Base-by-base conservation (phyloP, 345 rosid species). In the Hirschfeldia incana region DNA sequence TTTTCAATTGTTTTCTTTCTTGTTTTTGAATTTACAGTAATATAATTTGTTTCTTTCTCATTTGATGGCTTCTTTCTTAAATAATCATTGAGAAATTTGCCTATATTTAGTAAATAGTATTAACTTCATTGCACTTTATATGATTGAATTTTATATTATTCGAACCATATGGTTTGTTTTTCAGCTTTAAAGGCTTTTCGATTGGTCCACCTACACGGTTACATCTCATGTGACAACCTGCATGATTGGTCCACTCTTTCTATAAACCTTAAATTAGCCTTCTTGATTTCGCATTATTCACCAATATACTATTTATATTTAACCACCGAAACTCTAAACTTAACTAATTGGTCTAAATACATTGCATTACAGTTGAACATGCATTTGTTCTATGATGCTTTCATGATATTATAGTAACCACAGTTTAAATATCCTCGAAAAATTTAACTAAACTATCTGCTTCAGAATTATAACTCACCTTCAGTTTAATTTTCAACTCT, bases 141-240 rank as follows among this genome's bases (percentile, higher is more conserved):
- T 75, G 76, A 75, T 70, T 80, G 72, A 28, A 8, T 61, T 44
- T 11, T 13, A 75, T 70, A 80, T 37, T 68, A 74, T 32, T 74
- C 42, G 62, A 75, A 70, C 17, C 70, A 74, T 69, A 69, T 69
- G 66, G 72, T 55, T 69, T 74, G 44, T 69, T 68, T 68, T 69
- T 63, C 39, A 57, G 55, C 57, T 32, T 65, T 63, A 65, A 66
- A 75, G 79, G 67, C 80, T 70, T 80, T 64, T 30, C 72, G 15
- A 75, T 75, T 75, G 83, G 83, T 80, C 80, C 73, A 80, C 80
- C 83, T 65, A 75, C 73, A 74, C 69, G 83, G 7, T 61, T 61
- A 74, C 83, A 75, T 58, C 64, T 55, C 83, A 80, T 80, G 83
- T 80, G 83, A 33, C 57, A 71, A 64, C 64, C 37, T 80, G 57